These are phyloP conservation scores for Salix arbutifolia DNA, from an alignment of 345 rosid genomes.

Conservation along the genomic window DNA sequence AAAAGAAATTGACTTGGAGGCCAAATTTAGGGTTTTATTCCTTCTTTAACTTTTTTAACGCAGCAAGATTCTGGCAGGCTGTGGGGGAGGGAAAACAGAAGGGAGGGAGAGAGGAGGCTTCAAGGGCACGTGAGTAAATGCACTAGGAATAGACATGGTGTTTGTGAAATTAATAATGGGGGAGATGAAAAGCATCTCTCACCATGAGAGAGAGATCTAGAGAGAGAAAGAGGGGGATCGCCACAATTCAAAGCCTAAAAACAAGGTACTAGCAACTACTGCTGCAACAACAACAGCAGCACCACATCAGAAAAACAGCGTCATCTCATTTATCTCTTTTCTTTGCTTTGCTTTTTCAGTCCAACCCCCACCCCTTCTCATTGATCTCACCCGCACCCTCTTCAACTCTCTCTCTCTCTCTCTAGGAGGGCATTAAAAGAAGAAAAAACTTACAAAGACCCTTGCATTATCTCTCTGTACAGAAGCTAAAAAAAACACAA, in stretches of 20 bases:
- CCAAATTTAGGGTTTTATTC: slow-evolving; percentile 10
- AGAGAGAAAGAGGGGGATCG: slow-evolving; percentile 4
- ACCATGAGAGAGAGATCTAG: neutral
- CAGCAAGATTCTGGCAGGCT: slow-evolving; percentile 3
- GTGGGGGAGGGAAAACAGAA: neutral
- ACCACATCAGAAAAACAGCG: slow-evolving; percentile 24
- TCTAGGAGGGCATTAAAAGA: neutral
- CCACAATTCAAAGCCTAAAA: slow-evolving; percentile 29
- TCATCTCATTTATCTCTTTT: slow-evolving; percentile 32
- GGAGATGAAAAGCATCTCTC: slow-evolving; percentile 4
- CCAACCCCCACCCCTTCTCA: slow-evolving; percentile 3
- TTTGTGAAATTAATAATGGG: neutral
- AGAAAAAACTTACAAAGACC: neutral
- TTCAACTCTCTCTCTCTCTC: neutral
- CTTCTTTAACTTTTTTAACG: neutral
- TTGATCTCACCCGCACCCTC: too few species aligned
- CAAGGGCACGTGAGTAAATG: slow-evolving; percentile 18
- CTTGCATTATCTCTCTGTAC: slow-evolving; percentile 13
- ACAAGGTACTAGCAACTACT: slow-evolving; percentile 21
- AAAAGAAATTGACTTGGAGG: neutral
- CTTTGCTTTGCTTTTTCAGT: slow-evolving; percentile 18
- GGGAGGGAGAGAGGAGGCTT: too few species aligned
- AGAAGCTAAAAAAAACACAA: neutral
- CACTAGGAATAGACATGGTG: neutral
- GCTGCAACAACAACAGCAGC: slow-evolving; percentile 19